phyloP scores from a whole-genome alignment of 257 asterid genomes.

The Solanum virginianum region DNA sequence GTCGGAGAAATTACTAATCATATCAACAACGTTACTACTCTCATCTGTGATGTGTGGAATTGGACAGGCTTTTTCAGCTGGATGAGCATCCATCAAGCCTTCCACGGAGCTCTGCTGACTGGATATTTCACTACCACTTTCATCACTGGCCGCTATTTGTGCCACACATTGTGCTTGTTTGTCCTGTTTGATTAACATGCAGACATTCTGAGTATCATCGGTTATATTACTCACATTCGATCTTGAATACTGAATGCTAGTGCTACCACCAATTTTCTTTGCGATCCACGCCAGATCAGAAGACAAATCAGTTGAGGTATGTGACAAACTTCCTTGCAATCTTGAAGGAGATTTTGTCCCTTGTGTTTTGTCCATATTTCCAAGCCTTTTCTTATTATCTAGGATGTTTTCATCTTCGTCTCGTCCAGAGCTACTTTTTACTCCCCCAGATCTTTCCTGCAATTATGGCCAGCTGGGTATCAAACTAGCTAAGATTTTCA shows the following conservation, averaged over 20 bases:
- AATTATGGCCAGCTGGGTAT: not conserved
- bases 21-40: not conserved
- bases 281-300: slow-evolving; percentile 53
- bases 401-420: slow-evolving; percentile 11
- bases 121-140: not conserved
- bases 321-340: slow-evolving; percentile 23
- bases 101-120: slow-evolving; percentile 2
- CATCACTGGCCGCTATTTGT: slow-evolving; percentile 10
- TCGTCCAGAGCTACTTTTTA: slow-evolving; percentile 17
- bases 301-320: slow-evolving; percentile 33
- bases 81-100: not conserved
- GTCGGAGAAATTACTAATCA: not conserved
- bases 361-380: slow-evolving; percentile 26
- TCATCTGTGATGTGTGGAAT: slow-evolving; percentile 3
- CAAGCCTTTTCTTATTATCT: slow-evolving; percentile 7
- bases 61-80: not conserved
- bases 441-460: slow-evolving; percentile 38
- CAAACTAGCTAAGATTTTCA: not conserved
- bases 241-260: slow-evolving; percentile 12
- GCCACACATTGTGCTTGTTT: slow-evolving; percentile 1
- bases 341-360: slow-evolving; percentile 16
- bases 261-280: slow-evolving; percentile 21
- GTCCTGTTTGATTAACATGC: slow-evolving; percentile 2
- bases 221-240: slow-evolving; percentile 5
- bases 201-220: slow-evolving; percentile 1